phyloP scores from a whole-genome alignment of 1,139 yeast genomes.

The Pichia sp. region DNA sequence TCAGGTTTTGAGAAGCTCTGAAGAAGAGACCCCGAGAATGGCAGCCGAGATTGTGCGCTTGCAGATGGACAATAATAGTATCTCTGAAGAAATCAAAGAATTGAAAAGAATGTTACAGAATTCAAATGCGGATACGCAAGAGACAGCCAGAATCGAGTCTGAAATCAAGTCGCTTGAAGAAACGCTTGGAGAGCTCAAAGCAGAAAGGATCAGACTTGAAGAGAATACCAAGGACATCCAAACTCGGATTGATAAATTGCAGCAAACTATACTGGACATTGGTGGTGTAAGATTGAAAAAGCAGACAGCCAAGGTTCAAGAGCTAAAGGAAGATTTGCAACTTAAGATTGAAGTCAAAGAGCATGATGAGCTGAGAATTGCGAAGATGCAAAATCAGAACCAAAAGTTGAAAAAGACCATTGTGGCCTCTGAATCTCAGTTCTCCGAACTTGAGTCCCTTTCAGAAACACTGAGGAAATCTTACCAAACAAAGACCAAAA shows the following conservation, averaged over 20 bases:
- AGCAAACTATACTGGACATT: conserved; percentile 77
- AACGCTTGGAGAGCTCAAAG: conserved; percentile 30
- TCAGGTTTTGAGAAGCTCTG: conserved; percentile 46
- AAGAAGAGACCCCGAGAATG: conserved; percentile 63
- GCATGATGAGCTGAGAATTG: conserved; percentile 50
- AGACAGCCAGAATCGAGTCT: conserved; percentile 23
- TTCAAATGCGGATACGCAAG: conserved; percentile 17
- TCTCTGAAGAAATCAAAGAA: conserved; percentile 25
- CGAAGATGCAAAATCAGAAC: conserved; percentile 63
- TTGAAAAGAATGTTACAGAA: conserved; percentile 25
- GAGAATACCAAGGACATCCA: conserved; percentile 55
- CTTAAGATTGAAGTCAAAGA: conserved; percentile 54
- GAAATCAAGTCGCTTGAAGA: conserved; percentile 36
- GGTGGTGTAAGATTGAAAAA: conserved; percentile 85
- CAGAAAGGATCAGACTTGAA: conserved; percentile 39
- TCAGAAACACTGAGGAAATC: background rate
- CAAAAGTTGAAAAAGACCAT: conserved; percentile 6
- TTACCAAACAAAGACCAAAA: conserved; percentile 62
- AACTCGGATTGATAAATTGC: conserved; percentile 48
- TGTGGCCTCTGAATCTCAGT: conserved; percentile 1
- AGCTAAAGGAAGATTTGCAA: conserved; percentile 62
- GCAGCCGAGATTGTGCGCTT: conserved; percentile 56
- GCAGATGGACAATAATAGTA: conserved; percentile 59
- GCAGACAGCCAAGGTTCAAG: conserved; percentile 78
- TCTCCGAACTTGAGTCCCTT: background rate